These are phyloP conservation scores for Globisporangium yorkense DNA, from an alignment of 352 stramenopile genomes.

Conservation along the genomic window DNA sequence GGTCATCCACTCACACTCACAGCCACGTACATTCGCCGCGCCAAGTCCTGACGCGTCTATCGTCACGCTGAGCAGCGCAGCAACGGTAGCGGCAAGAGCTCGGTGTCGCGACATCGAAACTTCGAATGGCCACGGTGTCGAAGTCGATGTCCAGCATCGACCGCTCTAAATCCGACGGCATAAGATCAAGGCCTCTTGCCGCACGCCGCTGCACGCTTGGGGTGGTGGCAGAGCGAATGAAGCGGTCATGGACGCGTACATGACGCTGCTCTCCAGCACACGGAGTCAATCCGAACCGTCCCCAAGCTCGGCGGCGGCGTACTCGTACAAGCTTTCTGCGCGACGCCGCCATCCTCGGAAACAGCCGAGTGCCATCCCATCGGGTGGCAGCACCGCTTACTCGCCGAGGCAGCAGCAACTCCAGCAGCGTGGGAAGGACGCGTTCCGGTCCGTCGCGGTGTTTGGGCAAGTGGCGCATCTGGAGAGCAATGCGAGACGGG, in stretches of 20 bases:
- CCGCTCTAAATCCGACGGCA: no score
- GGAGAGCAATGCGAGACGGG: conserved; percentile 17
- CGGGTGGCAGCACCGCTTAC: neutral
- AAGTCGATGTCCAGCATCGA: no score
- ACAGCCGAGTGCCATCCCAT: conserved; percentile 1
- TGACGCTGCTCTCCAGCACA: neutral
- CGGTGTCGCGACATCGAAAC: neutral
- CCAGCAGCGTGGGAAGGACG: conserved; percentile 1
- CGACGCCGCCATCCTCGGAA: conserved; percentile 14
- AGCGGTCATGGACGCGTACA: conserved; percentile 5
- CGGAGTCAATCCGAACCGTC: neutral
- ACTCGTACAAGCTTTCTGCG: conserved; percentile 23
- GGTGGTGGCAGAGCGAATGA: no score
- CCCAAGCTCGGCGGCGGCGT: conserved; percentile 1
- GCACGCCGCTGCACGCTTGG: no score
- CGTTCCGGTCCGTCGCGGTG: conserved; percentile 27
- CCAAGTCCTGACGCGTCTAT: conserved; percentile 18
- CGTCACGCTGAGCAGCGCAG: neutral
- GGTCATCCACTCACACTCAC: neutral
- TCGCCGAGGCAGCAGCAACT: neutral
- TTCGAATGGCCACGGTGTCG: no score
- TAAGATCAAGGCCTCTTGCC: no score
- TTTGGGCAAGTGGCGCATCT: conserved; percentile 25
- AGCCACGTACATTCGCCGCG: conserved; percentile 20
- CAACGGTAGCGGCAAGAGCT: neutral